Base-by-base conservation (phyloP, 257 asterid species). In the Thymus mandschuricus region DNA sequence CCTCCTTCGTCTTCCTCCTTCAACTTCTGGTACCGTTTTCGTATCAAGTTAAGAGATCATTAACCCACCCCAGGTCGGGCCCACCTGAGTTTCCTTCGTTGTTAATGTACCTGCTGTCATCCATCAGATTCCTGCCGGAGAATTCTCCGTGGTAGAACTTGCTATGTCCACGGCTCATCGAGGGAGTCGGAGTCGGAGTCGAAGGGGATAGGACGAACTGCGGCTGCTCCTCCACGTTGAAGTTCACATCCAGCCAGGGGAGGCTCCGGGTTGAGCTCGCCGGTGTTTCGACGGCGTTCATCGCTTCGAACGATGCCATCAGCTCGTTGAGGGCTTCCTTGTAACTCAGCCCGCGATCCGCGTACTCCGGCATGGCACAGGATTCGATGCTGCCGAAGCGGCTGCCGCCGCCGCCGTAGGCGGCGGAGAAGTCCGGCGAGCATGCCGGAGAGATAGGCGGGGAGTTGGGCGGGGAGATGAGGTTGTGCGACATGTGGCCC, bases 11-110 rank as follows among this genome's bases (percentile, higher is more conserved):
- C 68, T 52, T 68, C 79, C 69, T 45, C 45, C 48, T 9, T 8
- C 41, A 4, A 6, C 4, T 6, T n/a, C 13, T 49, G n/a, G n/a
- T 9, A 1, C 4, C 8, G 52, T 45, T 27, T 8, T 44, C 8
- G 2, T 44, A 1, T 83, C 8, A 92, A 64, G 97, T 93, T 38
- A 93, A 82, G n/a, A 93, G 87, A 85, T 91, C 98, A 77, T 93
- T 93, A 49, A 93, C 97, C 98, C 98, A 93, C 6, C 87, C 96
- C 8, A 93, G 84, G 86, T 93, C 97, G 1, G 97, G 97, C 60
- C 93, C 98, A 60, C 77, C 82, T 72, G 73, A 55, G n/a, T 60
- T 68, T 2, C 66, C 48, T 30, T 72, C 92, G 68, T 49, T 73
- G 3, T 57, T 78, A 76, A 62, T 45, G 6, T 10, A 76, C 82